Evolutionary conservation across 1,139 yeast species (phyloP), one percentile per base, ranked within the genome.

Genomic region (Geotrichum histeridarum): DNA sequence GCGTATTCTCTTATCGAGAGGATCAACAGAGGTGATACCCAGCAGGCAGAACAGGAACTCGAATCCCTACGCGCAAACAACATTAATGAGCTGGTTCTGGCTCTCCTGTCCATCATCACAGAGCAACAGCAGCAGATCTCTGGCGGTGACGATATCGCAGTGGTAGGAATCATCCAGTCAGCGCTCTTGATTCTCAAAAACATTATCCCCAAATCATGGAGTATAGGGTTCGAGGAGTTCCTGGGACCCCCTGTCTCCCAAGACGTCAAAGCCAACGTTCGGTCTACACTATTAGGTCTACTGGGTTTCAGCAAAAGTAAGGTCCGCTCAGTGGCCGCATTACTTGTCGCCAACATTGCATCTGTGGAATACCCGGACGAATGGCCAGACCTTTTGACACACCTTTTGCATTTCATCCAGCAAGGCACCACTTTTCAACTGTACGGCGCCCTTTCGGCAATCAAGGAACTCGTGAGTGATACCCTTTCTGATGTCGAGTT

Each of bases 321-420:
- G 63, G 72, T 90, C 15, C 74, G 90, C 57, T 78, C 77, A 39
- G 79, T 87, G 50, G 80, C 86, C 1, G 82, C 93, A 0, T 83
- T 88, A 60, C 84, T 88, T 12, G 79, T 89, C 30, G 86, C 87
- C 1, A 95, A 86, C 63, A 86, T 93, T 27, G 91, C 96, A 0
- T 86, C 88, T 1, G 86, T 84, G 1, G 99, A 93, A 65, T 91
- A 81, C 65, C 99, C 99, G 0, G 98, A 93, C 64, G 95, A 89
- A 65, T 93, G 98, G 98, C 96, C 97, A 0, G 77, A 76, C 33
- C 73, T 93, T 48, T 67, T 91, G 56, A 70, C 73, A 18, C 65
- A 69, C 12, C 66, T 86, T 49, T 80, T 81, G 63, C 63, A 67
- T 17, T 70, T 74, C 50, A 64, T 75, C 36, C 57, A 67, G 11